Evolutionary conservation across 129 eudicot species (phyloP).

Genomic region (Centella asiatica): DNA sequence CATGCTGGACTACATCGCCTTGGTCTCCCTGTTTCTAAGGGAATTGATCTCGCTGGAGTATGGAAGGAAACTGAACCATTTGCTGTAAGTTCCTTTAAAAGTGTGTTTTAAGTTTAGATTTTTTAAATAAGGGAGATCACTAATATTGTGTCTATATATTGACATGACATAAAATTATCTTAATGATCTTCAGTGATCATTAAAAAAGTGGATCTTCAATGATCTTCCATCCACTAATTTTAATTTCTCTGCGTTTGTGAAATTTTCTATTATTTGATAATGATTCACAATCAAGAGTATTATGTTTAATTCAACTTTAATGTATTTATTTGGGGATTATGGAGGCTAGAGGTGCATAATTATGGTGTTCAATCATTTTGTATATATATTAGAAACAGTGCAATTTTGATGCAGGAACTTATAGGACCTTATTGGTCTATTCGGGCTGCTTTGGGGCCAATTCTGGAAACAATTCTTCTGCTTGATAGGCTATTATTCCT

Average conservation of each 20-base stretch:
- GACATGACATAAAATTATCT: no score
- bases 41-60: constrained; percentile 35
- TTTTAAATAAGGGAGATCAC: no score
- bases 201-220: neutral
- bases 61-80: constrained; percentile 68
- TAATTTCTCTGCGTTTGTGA: no score
- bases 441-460: constrained; percentile 70
- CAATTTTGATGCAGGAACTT: constrained; percentile 39
- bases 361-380: neutral
- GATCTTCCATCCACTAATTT: neutral
- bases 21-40: constrained; percentile 33
- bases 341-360: neutral
- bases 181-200: no score
- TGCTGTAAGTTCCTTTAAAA: constrained; percentile 36
- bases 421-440: constrained; percentile 89
- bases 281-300: no score
- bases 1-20: constrained; percentile 56
- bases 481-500: constrained; percentile 55
- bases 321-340: no score
- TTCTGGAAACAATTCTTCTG: constrained; percentile 68
- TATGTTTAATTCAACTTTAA: no score
- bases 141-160: no score
- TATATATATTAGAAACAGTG: neutral
- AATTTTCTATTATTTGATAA: no score
- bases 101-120: neutral